Evolutionary conservation across 2,329 filamentous ascomycete species (phyloP).

Genomic region (Calonectria pseudoreteaudii): DNA sequence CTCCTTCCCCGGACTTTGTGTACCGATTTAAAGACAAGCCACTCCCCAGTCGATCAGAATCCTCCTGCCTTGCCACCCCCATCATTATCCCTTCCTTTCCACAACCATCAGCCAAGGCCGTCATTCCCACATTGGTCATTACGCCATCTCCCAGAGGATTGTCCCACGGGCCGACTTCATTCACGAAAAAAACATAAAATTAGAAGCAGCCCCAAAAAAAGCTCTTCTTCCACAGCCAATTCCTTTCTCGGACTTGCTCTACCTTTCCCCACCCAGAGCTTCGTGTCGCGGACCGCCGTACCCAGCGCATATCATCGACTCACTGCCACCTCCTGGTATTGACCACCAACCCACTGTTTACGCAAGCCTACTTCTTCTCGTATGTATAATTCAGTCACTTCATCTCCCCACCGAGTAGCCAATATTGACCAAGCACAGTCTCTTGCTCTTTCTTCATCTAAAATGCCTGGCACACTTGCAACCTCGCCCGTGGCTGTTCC

Average conservation of each 20-base stretch:
- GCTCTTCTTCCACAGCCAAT: not conserved
- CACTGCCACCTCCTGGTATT: slow-evolving; percentile 32
- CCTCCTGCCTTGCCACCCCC: not conserved
- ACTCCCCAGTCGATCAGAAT: not conserved
- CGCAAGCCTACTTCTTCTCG: slow-evolving; percentile 39
- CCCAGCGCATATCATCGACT: slow-evolving; percentile 29
- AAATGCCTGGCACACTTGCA: slow-evolving; percentile 51
- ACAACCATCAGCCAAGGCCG: not conserved
- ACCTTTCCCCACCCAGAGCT: slow-evolving; percentile 4
- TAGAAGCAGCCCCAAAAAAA: not conserved
- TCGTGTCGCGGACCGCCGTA: slow-evolving; percentile 3
- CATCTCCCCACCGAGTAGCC: not conserved
- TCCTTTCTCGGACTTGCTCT: not conserved
- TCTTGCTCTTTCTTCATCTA: slow-evolving; percentile 23
- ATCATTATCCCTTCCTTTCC: not conserved
- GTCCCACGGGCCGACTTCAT: not conserved
- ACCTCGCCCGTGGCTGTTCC: slow-evolving; percentile 61
- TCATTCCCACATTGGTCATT: not conserved
- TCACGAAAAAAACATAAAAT: not conserved
- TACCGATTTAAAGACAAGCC: slow-evolving; percentile 1
- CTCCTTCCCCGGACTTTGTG: slow-evolving; percentile 30
- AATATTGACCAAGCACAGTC: slow-evolving; percentile 22
- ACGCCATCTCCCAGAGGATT: not conserved
- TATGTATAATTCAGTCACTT: slow-evolving; percentile 34
- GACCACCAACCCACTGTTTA: slow-evolving; percentile 39